Base-by-base conservation (phyloP, 2,329 filamentous ascomycete genomes). In the Penicillium sp. region DNA sequence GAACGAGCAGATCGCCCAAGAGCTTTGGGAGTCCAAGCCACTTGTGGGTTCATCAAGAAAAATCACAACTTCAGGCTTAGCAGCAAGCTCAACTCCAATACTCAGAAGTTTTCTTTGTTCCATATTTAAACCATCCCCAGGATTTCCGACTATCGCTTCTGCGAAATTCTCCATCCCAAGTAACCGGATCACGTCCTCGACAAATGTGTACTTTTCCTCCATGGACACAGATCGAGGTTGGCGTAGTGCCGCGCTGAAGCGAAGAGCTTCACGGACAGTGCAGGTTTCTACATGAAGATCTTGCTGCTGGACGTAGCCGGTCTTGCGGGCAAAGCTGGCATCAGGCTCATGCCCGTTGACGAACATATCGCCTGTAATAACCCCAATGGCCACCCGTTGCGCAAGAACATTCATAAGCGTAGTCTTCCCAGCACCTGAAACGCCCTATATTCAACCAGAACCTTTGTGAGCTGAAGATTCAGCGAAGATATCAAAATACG, bases 11-110 rank as follows among this genome's bases (percentile, higher is more conserved):
- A 95, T 95, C 57, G 89, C 86, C 90, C 89, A 95, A 0, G 90
- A 91, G 4, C 89, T 94, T 72, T 95, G 90, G 58, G 85, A 90
- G 70, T 96, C 92, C 5, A 96, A 81, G 73, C 92, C 92, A 39
- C 90, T 95, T 1, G 92, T 96, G 7, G 92, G 92, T 70, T 97
- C 92, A 65, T 97, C 92, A 30, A 96, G 84, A 74, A 96, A 96
- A 29, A 96, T 84, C 43, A 96, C 78, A 49, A 96, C 79, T 14
- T 88, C 85, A 13, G 92, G 92, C 75, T 94, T 96, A 3, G 92
- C 91, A 39, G 90, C 92, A 26, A 97, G 81, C 70, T 97, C 92
- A 29, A 97, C 91, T 69, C 91, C 92, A 58, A 97, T 96, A 0
- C 91, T 96, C 7, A 96, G 79, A 59, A 90, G 86, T 66, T 85